Evolutionary conservation across 75 land plant species (phyloP).

Genomic region (Gnetum montanum): DNA sequence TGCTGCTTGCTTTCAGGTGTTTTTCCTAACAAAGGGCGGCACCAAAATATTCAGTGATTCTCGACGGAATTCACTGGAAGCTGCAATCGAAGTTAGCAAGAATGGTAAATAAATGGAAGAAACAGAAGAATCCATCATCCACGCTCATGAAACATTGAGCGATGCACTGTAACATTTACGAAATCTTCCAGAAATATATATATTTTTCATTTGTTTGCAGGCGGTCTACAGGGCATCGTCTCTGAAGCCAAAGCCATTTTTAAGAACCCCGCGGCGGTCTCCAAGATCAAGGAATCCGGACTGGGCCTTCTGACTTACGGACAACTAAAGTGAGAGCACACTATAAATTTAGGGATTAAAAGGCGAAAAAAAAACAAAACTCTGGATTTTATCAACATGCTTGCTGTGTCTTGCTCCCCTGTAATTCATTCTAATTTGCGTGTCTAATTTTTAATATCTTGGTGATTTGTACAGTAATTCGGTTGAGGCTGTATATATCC

Average conservation of each 20-base stretch:
- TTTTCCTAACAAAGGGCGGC: constrained; percentile 84
- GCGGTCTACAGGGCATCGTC: constrained; percentile 75
- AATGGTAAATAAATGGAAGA: background rate
- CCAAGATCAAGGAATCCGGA: constrained; percentile 43
- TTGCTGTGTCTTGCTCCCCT: too few species aligned
- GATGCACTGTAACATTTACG: too few species aligned
- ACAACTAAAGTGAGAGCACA: constrained; percentile 80
- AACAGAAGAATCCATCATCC: too few species aligned
- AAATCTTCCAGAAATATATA: background rate
- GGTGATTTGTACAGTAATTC: constrained; percentile 51
- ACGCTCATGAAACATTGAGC: too few species aligned
- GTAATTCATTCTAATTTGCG: background rate
- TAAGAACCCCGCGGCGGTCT: constrained; percentile 34
- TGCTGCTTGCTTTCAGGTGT: constrained; percentile 47
- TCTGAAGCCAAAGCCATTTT: constrained; percentile 71
- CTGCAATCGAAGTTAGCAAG: constrained; percentile 66
- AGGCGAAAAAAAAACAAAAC: too few species aligned
- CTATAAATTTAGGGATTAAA: too few species aligned
- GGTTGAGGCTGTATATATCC: constrained; percentile 65
- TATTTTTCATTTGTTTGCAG: constrained; percentile 10
- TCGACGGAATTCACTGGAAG: constrained; percentile 67
- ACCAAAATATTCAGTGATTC: constrained; percentile 35
- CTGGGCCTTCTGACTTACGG: constrained; percentile 73
- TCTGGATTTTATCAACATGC: too few species aligned
- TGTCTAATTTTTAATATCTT: too few species aligned